Evolutionary conservation across 129 eudicot species (phyloP), one percentile per base, ranked within the genome.

Genomic region (Glebionis coronaria): DNA sequence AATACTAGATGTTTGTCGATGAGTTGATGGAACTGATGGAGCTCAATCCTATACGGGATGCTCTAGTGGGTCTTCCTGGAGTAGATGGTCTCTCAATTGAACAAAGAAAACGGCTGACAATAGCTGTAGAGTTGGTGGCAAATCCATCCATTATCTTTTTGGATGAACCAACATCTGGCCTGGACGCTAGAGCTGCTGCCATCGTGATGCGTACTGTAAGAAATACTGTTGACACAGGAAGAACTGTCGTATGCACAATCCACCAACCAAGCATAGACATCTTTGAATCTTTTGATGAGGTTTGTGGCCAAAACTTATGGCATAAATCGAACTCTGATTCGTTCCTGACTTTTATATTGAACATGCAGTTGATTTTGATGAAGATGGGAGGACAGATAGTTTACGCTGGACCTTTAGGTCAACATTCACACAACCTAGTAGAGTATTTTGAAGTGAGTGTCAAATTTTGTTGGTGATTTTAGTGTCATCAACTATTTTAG

Each of bases 381-480:
- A 86, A 86, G 78, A 84, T 83, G 80, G 97, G 95, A 63, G 97
- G 97, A 59, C 88, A 84, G 65, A 78, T 86, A 44, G 77, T 87
- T 38, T 90, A 90, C 58, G 86, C 85, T 3, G 95, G 95, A 54
- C 81, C 88, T 66, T 84, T 90, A 49, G 95, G 97, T 16, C 76
- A 67, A 66, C 84, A 80, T 15, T 90, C 97, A 31, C 72, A 53
- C 59, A 60, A 47, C 20, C 76, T 90, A 14, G 73, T 90, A 14
- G 82, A 90, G 63, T 90, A 86, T 71, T 90, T 90, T 70, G 82
- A 84, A 82, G 97, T 90, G 69, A 79, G 92, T 76, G 5, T 27
- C 29, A 20, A 19, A 44, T n/a, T n/a, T n/a, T n/a, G n/a, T n/a
- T n/a, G n/a, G n/a, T n/a, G n/a, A n/a, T n/a, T n/a, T n/a, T n/a